Evolutionary conservation across 176 grass and related monocot genomes (phyloP).

Genomic region (Oryza meyeriana): DNA sequence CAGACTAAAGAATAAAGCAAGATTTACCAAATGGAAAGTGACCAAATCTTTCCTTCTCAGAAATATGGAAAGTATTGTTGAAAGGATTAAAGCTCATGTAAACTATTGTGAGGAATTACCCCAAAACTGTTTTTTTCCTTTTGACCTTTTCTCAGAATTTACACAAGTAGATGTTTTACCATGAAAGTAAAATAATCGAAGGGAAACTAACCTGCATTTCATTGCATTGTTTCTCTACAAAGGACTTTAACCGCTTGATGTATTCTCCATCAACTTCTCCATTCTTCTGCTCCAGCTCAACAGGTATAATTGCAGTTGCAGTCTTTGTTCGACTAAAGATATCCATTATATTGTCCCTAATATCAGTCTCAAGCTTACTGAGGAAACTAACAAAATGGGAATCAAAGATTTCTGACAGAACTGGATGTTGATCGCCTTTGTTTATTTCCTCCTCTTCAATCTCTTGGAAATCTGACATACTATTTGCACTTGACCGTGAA

Average conservation of each 20-base stretch:
- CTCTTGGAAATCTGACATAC: slow-evolving; percentile 69
- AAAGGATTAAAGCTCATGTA: slow-evolving; percentile 13
- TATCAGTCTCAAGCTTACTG: slow-evolving; percentile 71
- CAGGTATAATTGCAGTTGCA: slow-evolving; percentile 68
- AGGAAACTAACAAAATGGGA: slow-evolving; percentile 61
- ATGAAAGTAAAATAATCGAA: neutral
- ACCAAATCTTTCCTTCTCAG: slow-evolving; percentile 41
- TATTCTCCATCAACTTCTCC: slow-evolving; percentile 82
- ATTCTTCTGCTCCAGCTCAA: slow-evolving; percentile 85
- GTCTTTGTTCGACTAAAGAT: slow-evolving; percentile 81
- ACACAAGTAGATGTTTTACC: neutral
- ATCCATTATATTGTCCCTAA: slow-evolving; percentile 82
- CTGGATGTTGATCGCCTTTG: slow-evolving; percentile 60
- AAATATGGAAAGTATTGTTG: too few species aligned
- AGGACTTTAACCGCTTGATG: slow-evolving; percentile 75
- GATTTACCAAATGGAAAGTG: slow-evolving; percentile 27
- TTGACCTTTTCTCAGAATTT: neutral
- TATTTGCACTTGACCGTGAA: slow-evolving; percentile 76
- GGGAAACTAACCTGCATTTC: slow-evolving; percentile 85
- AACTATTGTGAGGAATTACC: slow-evolving; percentile 3
- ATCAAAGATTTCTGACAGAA: slow-evolving; percentile 84
- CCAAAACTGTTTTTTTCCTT: neutral
- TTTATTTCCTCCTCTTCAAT: slow-evolving; percentile 69
- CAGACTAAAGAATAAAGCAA: neutral
- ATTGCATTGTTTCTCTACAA: slow-evolving; percentile 94